Conservation (phyloP, 1,139 yeast genomes). For the Pichia cactophila region DNA sequence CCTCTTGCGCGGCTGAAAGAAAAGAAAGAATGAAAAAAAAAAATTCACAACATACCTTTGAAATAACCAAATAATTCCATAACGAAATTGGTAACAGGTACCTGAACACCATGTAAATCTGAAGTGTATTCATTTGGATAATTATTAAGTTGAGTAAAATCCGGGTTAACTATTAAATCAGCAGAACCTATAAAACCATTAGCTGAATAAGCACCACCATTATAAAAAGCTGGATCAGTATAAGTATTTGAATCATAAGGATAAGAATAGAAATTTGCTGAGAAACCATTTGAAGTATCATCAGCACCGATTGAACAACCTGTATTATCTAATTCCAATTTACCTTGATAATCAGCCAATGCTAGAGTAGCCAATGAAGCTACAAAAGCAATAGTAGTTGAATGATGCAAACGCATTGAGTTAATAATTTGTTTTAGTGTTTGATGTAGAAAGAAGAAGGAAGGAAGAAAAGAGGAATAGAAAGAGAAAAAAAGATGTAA, state of each 20-base stretch:
- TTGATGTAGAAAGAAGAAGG: neutral
- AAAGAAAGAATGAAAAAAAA: neutral
- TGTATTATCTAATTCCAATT: neutral
- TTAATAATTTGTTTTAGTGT: neutral
- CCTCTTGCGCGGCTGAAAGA: neutral
- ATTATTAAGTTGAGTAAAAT: conserved; percentile 1
- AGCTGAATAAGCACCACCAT: conserved; percentile 6
- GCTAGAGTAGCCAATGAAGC: neutral
- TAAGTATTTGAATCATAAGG: neutral
- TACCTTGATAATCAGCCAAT: conserved; percentile 1
- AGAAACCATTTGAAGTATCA: conserved; percentile 5
- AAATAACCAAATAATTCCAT: conserved; percentile 27
- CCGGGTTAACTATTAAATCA: conserved; percentile 10
- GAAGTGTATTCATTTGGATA: neutral
- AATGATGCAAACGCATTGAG: neutral
- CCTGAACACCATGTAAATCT: conserved; percentile 11
- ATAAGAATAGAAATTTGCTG: conserved; percentile 9
- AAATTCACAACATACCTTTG: conserved; percentile 8
- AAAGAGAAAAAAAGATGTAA: neutral
- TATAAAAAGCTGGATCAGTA: conserved; percentile 5
- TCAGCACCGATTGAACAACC: neutral
- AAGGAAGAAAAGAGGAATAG: neutral
- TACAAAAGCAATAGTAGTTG: neutral
- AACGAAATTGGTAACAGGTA: conserved; percentile 21
- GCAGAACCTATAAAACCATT: conserved; percentile 4